A percentile compares a stretch with the other conserved stretches of the same genome.
phyloP scores from a whole-genome alignment of 495 filamentous ascomycete species.

The Podospora tetraspora region DNA sequence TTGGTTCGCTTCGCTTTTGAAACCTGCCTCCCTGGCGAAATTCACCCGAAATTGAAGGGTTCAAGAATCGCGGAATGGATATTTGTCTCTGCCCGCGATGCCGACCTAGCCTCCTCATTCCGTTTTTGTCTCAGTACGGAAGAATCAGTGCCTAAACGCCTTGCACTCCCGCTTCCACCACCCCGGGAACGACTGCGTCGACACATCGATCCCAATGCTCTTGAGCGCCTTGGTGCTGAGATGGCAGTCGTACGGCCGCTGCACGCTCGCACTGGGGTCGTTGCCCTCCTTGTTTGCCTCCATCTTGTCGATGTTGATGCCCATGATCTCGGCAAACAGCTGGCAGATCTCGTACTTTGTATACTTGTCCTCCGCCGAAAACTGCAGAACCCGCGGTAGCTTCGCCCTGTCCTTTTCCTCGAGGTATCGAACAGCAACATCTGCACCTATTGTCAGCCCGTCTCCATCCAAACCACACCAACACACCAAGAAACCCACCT shows the following conservation, averaged over 20 bases:
- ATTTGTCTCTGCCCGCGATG: background rate
- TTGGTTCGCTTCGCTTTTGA: background rate
- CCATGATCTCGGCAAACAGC: constrained; percentile 74
- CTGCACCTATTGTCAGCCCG: constrained; percentile 20
- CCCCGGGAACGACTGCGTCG: constrained; percentile 66
- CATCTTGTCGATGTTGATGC: constrained; percentile 66
- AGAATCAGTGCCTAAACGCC: constrained; percentile 40
- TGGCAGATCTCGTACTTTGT: constrained; percentile 92
- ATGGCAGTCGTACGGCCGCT: constrained; percentile 87
- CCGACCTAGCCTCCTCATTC: background rate
- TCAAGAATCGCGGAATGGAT: background rate
- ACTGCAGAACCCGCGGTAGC: constrained; percentile 74
- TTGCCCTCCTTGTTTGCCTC: constrained; percentile 67
- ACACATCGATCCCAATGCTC: constrained; percentile 71
- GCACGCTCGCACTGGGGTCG: constrained; percentile 65
- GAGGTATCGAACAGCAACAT: constrained; percentile 64
- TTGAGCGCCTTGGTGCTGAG: constrained; percentile 70
- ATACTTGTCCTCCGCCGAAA: constrained; percentile 78
- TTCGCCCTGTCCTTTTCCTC: constrained; percentile 33
- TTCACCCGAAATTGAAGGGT: background rate
- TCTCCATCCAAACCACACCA: background rate
- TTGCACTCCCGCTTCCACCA: constrained; percentile 68
- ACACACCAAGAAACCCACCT: constrained; percentile 30
- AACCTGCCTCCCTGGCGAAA: background rate
- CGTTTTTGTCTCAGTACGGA: background rate